Evolutionary conservation across 257 asterid species (phyloP), one percentile per base, ranked within the genome.

Genomic region (Salvia hispanica): DNA sequence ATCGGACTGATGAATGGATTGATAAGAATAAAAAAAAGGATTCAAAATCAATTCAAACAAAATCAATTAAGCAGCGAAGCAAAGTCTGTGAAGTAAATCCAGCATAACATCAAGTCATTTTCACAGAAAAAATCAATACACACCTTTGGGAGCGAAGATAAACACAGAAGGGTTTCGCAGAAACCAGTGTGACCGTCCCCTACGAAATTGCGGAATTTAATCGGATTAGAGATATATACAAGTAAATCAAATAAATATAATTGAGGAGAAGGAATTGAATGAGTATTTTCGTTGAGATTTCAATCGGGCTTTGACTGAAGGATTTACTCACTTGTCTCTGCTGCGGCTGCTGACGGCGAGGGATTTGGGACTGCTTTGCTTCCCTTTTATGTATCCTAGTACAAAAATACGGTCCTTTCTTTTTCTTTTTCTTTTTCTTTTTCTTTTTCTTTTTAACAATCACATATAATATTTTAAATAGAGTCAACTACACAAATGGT

Each of bases 261-360:
- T 21, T 2, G 15, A 69, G 9, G 31, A 51, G 39, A 25, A 4
- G 6, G 33, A 70, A 25, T 9, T 46, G 7, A 8, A 33, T 13
- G 70, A 66, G 66, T 66, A 45, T 12, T 31, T 61, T 65, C 39
- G 56, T 13, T 53, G 52, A 62, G 42, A 28, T 66, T 66, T 73
- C 69, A 36, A 61, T 14, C 66, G 48, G 31, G 36, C 56, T 44
- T 61, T 65, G 76, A 64, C 76, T 40, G 62, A 51, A 39, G 5
- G 70, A 60, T 58, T 16, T 59, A 71, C 73, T 58, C 66, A 70
- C 73, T 70, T 65, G 31, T 64, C 65, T 37, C 73, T 45, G 73
- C 74, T 58, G 69, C 57, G 58, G 36, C n/a, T 12, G 33, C 64
- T 42, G 64, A 59, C 53, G 62, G 47, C 58, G 18, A 31, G 9